Base-by-base conservation (phyloP, 2,329 filamentous ascomycete species). In the Verticillium longisporum region DNA sequence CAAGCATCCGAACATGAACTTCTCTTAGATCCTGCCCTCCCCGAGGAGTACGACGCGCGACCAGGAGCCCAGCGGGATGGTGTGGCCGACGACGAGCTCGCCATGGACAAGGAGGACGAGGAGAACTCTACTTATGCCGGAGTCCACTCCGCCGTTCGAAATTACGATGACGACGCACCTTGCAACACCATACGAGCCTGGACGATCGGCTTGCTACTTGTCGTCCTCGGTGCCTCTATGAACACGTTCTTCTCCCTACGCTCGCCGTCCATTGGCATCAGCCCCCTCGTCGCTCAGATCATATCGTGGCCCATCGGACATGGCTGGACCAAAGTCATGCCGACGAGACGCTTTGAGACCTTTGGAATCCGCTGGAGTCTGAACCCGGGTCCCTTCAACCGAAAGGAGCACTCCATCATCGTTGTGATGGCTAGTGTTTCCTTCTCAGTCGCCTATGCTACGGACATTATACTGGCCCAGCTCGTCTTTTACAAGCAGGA, bases 381-480 rank as follows among this genome's bases (percentile, higher is more conserved):
- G n/a, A 89, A 89, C 61, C 85, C 87, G 0, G 86, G 86, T 0
- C 86, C 86, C 1, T 90, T 90, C 73, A 90, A 88, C 68, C 80
- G 88, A 70, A 90, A 90, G 71, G 87, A 90, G 68, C 87, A 89
- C 69, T 75, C 84, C 53, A 81, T 90, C 63, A 88, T 90, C 61
- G 83, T 86, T 18, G 83, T 88, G 65, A 88, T 88, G 85, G 88
- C 89, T 15, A 85, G 88, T 69, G 87, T 90, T 6, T 86, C 87
- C 5, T 89, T 90, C 65, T 87, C 77, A 57, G 85, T 82, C 6
- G 87, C 88, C 3, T 92, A 92, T 67, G 88, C 88, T 1, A 91
- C 88, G 1, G 89, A 92, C 66, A 87, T 91, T 34, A 83, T 92
- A 55, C 77, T 91, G 2, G 88, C 88, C 0, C 88, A 91, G 73